Evolutionary conservation across 1,284 basidiomycete species (phyloP).

Genomic region (Tilletia horrida): DNA sequence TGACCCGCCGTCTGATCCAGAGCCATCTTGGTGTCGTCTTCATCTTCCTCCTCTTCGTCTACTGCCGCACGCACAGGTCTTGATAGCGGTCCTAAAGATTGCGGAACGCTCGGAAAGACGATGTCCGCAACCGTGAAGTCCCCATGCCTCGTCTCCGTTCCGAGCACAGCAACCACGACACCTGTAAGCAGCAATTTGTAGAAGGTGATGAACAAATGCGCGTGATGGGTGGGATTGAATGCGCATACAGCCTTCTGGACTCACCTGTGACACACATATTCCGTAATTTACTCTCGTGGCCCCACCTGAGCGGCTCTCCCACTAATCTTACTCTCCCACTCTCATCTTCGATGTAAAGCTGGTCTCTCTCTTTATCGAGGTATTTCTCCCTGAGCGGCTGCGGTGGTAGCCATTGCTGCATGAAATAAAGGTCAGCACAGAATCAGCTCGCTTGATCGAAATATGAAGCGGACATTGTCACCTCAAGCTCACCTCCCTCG

Average conservation of each 20-base stretch:
- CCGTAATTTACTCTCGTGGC: constrained; percentile 27
- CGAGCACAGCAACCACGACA: constrained; percentile 82
- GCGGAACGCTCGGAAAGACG: constrained; percentile 66
- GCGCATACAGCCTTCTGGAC: background rate
- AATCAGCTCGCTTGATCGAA: no score
- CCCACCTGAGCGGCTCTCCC: constrained; percentile 60
- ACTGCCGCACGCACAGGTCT: background rate
- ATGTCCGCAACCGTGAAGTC: constrained; percentile 93
- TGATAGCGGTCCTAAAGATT: background rate
- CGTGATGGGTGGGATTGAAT: background rate
- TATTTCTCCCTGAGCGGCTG: constrained; percentile 59
- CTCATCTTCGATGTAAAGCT: constrained; percentile 88
- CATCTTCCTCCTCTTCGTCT: constrained; percentile 19
- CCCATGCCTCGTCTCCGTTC: constrained; percentile 79
- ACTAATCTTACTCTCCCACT: constrained; percentile 84
- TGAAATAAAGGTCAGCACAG: constrained; percentile 21
- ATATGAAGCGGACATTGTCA: background rate
- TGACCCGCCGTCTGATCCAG: constrained; percentile 28
- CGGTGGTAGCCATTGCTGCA: constrained; percentile 80
- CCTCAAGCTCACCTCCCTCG: constrained; percentile 69
- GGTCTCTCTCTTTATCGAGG: constrained; percentile 69
- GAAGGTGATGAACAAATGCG: background rate
- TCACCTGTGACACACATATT: constrained; percentile 44
- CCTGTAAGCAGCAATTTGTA: constrained; percentile 55
- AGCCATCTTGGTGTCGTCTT: constrained; percentile 29